phyloP scores from a whole-genome alignment of 1,139 yeast species.

The Hemisphaericaspora xylofermentans region DNA sequence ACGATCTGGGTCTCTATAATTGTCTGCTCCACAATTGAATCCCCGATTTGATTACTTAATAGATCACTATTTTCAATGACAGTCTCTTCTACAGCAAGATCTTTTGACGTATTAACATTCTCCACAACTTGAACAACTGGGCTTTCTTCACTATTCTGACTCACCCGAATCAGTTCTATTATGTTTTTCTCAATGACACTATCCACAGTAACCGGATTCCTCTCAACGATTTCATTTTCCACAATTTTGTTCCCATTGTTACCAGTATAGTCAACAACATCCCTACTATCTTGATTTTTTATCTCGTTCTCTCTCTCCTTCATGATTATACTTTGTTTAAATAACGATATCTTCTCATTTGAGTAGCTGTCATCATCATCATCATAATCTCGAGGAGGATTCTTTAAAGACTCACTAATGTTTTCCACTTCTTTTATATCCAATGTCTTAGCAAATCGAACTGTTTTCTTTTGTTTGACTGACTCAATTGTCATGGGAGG shows the following conservation, averaged over 20 bases:
- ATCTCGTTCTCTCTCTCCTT: constrained; percentile 1
- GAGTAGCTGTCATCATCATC: constrained; percentile 2
- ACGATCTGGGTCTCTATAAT: neutral
- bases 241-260: neutral
- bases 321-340: constrained; percentile 13
- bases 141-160: too few relatives aligned
- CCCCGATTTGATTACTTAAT: neutral
- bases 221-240: constrained; percentile 7
- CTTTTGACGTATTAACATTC: neutral
- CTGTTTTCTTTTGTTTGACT: constrained; percentile 38
- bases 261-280: neutral
- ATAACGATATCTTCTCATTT: constrained; percentile 15
- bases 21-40: neutral
- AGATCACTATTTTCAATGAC: too few relatives aligned
- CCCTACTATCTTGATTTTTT: neutral
- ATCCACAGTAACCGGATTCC: constrained; percentile 8
- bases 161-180: too few relatives aligned
- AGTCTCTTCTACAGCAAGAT: neutral
- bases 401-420: constrained; percentile 45
- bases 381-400: constrained; percentile 17
- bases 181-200: constrained; percentile 2
- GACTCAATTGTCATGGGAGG: neutral
- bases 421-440: constrained; percentile 62
- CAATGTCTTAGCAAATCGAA: constrained; percentile 50
- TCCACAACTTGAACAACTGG: constrained; percentile 10